Evolutionary conservation across 164 flowering plant genomes (phyloP), one percentile per base, ranked within the genome.

Genomic region (Brasenia schreberi): DNA sequence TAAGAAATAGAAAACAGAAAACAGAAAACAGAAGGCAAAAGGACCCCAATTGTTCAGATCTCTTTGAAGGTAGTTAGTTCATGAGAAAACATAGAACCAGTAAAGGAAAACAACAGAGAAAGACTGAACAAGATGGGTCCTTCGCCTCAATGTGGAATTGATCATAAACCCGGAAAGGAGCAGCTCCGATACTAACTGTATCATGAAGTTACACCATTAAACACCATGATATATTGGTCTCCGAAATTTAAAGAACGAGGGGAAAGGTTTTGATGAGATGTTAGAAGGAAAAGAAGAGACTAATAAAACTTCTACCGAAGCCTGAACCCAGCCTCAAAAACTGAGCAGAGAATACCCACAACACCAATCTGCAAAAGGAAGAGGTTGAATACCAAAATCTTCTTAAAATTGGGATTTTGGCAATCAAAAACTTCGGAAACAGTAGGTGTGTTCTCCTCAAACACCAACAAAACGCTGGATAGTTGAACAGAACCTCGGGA

Each of bases 61-160:
- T 33, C 39, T 33, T 33, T 33, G 73, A 80, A 6, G 63, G 44
- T 16, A 52, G 64, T 0, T 59, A n/a, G 39, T 75, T 88, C 77
- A 81, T 33, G 96, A 93, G 52, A 90, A 87, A 56, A 83, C 89
- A 68, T 92, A 90, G 74, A 92, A 89, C 96, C 96, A 92, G 84
- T 92, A 84, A 67, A 92, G 98, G 82, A 92, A 92, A 5, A 82
- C 84, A 73, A 86, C 94, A 43, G 97, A 92, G 83, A 92, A 84
- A 52, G 97, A 92, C 73, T 87, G 96, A 78, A 92, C 92, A 39
- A 86, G 68, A 49, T 86, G 97, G 78, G 89, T 80, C 78, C 96
- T 79, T 65, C 73, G 69, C 58, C 69, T 42, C 9, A 69, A 72
- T n/a, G 80, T 69, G 53, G 77, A 77, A 59, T 74, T 71, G 69